A percentile compares a stretch with the other conserved stretches of the same genome.
Evolutionary conservation across 805 yeast genomes (phyloP).

Genomic region (Spencermartinsiella europaea): DNA sequence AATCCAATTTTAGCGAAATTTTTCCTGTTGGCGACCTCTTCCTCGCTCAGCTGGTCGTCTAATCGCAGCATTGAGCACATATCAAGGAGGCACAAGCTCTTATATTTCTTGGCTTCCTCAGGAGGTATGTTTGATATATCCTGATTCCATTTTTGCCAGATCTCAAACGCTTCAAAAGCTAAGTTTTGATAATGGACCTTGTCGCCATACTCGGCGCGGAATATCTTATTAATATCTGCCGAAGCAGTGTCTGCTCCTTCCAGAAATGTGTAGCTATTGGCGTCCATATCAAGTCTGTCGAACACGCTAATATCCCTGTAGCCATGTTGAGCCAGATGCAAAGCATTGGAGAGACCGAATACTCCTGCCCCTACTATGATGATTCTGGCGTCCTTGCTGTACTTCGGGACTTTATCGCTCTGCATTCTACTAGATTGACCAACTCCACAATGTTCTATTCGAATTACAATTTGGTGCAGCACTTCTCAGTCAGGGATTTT

Average conservation of each 20-base stretch:
- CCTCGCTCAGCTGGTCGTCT: neutral
- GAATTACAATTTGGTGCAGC: too few relatives aligned
- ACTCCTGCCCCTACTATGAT: constrained; percentile 23
- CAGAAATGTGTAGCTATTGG: constrained; percentile 2
- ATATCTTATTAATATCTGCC: constrained; percentile 11
- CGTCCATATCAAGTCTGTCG: constrained; percentile 5
- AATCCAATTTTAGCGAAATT: constrained; percentile 5
- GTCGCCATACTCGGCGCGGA: constrained; percentile 12
- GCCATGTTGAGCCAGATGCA: constrained; percentile 8
- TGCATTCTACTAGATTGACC: too few relatives aligned
- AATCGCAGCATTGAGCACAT: constrained; percentile 1
- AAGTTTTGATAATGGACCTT: constrained; percentile 11
- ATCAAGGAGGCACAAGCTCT: too few relatives aligned
- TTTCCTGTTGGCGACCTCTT: constrained; percentile 1
- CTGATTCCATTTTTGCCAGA: constrained; percentile 7
- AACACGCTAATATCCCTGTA: constrained; percentile 8
- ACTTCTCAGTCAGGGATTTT: too few relatives aligned
- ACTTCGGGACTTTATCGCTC: too few relatives aligned
- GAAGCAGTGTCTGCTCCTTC: constrained; percentile 12
- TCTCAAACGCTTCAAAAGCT: constrained; percentile 9
- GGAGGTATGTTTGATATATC: constrained; percentile 1
- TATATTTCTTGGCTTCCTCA: neutral
- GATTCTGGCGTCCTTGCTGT: constrained; percentile 2
- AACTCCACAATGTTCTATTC: too few relatives aligned
- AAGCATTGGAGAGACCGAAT: constrained; percentile 13